These are phyloP conservation scores for Kodamaea fukazawae DNA, from an alignment of 805 yeast genomes.

Conservation along the genomic window DNA sequence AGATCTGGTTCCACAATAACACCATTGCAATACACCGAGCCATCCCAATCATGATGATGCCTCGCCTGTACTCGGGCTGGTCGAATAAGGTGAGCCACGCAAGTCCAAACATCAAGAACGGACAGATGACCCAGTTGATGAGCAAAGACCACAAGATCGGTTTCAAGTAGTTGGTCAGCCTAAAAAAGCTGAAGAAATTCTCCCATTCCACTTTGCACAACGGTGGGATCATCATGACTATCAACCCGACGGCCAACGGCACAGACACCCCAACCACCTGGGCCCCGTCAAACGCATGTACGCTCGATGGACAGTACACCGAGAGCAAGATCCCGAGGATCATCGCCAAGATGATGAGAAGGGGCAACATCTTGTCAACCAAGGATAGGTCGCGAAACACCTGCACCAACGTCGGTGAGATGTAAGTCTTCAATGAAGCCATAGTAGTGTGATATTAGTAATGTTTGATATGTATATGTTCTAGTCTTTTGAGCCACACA, in stretches of 20 bases:
- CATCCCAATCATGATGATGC: slow-evolving; percentile 57
- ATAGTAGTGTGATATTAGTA: no score
- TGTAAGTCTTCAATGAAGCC: no score
- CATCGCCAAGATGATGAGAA: slow-evolving; percentile 35
- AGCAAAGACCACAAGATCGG: slow-evolving; percentile 40
- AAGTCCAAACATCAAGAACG: slow-evolving; percentile 54
- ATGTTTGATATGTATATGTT: no score
- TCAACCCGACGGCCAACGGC: slow-evolving; percentile 49
- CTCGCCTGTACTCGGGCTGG: slow-evolving; percentile 46
- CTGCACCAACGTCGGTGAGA: no score
- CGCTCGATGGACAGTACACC: slow-evolving; percentile 37
- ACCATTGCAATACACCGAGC: slow-evolving; percentile 67
- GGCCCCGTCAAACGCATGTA: slow-evolving; percentile 35
- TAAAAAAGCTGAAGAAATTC: slow-evolving; percentile 20
- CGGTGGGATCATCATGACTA: slow-evolving; percentile 58
- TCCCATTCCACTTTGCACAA: slow-evolving; percentile 56
- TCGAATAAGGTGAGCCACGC: slow-evolving; percentile 53
- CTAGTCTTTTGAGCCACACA: no score
- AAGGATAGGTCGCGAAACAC: no score
- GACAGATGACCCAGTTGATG: slow-evolving; percentile 56
- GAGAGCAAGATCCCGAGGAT: slow-evolving; percentile 39
- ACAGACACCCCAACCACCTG: slow-evolving; percentile 38
- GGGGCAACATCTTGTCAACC: slow-evolving; percentile 36
- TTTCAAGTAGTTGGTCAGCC: slow-evolving; percentile 14
- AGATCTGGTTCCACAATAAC: slow-evolving; percentile 54